Evolutionary conservation across 345 rosid species (phyloP), one percentile per base, ranked within the genome.

Genomic region (Gossypium sturtianum): DNA sequence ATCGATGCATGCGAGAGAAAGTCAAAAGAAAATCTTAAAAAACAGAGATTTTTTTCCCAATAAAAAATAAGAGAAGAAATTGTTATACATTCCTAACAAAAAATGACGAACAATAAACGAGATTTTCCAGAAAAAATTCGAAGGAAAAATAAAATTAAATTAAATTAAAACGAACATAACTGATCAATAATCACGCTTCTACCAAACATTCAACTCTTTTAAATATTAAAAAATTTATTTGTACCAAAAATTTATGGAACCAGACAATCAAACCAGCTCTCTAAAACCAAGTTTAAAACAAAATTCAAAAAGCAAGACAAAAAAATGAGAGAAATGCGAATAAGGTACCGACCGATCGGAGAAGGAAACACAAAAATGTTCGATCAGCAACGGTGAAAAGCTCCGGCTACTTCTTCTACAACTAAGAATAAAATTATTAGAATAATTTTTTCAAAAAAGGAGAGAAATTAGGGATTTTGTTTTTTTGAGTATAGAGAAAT

Each of bases 341-440:
- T 49, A 20, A 70, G 41, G 41, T 65, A 86, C 83, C 57, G 2
- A 82, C 81, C 78, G 86, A 86, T 86, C 83, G 53, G 76, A 76
- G 71, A 47, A 62, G 23, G 53, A 76, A 70, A 20, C 57, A 73
- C 66, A 34, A 29, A 48, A 86, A 77, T 71, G 79, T 60, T 60
- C 12, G 51, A 74, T 20, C 44, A 41, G 65, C 74, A 38, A 56
- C 20, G 10, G 43, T 56, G 2, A 69, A 52, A 41, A 47, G 58
- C 27, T 62, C 8, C 23, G 53, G 41, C 34, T 48, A 62, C 8
- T 65, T 3, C 41, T 38, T 38, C 20, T 6, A 3, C 38, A 20
- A 60, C 29, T 4, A 12, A 13, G 41, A 34, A 34, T 34, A 60
- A 7, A 60, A 45, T 45, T 45, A 8, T 8, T 11, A 17, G 13